Percentiles rank a stretch among this genome's conserved stretches.
These are phyloP conservation scores for Botrytis aclada DNA, from an alignment of 2,329 filamentous ascomycete species.

Conservation along the genomic window DNA sequence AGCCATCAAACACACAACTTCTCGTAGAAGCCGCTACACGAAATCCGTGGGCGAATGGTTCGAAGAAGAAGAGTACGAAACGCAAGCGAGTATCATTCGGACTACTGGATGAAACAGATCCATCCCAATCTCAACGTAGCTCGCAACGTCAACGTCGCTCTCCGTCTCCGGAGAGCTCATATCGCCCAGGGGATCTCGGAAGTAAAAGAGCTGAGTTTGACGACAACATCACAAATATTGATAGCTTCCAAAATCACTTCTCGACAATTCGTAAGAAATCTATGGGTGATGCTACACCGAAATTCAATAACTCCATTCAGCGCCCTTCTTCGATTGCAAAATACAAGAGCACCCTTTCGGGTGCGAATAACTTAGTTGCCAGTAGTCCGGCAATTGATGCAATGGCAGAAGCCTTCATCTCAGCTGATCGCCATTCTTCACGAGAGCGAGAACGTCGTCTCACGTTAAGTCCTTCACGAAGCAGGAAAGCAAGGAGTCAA, in stretches of 20 bases:
- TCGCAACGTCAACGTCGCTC: slow-evolving; percentile 21
- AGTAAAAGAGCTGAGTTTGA: slow-evolving; percentile 23
- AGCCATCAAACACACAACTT: slow-evolving; percentile 28
- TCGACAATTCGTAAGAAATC: slow-evolving; percentile 6
- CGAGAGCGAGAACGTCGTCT: slow-evolving; percentile 20
- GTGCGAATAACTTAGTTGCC: slow-evolving; percentile 15
- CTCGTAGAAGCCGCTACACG: slow-evolving; percentile 28
- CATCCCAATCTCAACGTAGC: neutral
- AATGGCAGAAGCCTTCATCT: slow-evolving; percentile 50
- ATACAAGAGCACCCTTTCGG: slow-evolving; percentile 24
- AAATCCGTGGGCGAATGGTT: slow-evolving; percentile 33
- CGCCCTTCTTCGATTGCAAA: slow-evolving; percentile 24
- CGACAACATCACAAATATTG: slow-evolving; percentile 22
- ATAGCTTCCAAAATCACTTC: slow-evolving; percentile 28
- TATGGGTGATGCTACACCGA: slow-evolving; percentile 19
- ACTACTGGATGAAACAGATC: slow-evolving; percentile 15
- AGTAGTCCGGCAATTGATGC: slow-evolving; percentile 45
- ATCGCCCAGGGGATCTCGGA: slow-evolving; percentile 5
- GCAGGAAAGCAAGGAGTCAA: neutral
- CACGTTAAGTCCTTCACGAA: slow-evolving; percentile 32
- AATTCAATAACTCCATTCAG: slow-evolving; percentile 19
- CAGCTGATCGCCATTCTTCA: slow-evolving; percentile 41
- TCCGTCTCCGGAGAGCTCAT: slow-evolving; percentile 25
- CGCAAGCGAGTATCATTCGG: slow-evolving; percentile 36
- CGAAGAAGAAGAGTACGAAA: slow-evolving; percentile 23